Conservation (phyloP, 169 alveolate genomes). For the Plasmodium gonderi region DNA sequence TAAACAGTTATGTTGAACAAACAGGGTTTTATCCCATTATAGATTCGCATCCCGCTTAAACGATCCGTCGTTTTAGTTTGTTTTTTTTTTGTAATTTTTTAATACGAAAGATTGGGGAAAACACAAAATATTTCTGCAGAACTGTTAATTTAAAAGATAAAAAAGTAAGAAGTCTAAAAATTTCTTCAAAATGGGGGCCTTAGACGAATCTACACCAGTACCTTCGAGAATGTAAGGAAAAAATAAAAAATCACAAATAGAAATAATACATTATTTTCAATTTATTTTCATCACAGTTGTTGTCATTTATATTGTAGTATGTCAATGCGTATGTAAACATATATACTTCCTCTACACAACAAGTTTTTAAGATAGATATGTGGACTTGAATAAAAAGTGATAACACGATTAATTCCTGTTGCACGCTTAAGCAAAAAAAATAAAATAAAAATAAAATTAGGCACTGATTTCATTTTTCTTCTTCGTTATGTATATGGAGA, state of each 20-base stretch:
- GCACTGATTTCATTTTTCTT: background rate
- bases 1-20: background rate
- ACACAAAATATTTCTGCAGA: background rate
- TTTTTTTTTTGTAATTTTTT: constrained; percentile 37
- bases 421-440: too few relatives aligned
- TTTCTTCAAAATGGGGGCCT: constrained; percentile 64
- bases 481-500: background rate
- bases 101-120: background rate
- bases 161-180: background rate
- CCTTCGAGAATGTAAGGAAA: constrained; percentile 70
- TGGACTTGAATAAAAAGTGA: too few relatives aligned
- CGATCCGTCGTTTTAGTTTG: background rate
- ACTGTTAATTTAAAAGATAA: constrained; percentile 4
- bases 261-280: background rate
- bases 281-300: background rate
- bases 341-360: too few relatives aligned
- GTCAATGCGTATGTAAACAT: too few relatives aligned
- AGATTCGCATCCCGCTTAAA: background rate
- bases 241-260: background rate
- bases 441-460: too few relatives aligned
- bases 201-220: constrained; percentile 76
- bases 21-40: too few relatives aligned
- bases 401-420: too few relatives aligned
- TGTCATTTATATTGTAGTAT: too few relatives aligned
- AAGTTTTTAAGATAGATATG: too few relatives aligned